Evolutionary conservation across 148 eudicot species (phyloP), one percentile per base, ranked within the genome.

Genomic region (Chenopodium berlandieri): DNA sequence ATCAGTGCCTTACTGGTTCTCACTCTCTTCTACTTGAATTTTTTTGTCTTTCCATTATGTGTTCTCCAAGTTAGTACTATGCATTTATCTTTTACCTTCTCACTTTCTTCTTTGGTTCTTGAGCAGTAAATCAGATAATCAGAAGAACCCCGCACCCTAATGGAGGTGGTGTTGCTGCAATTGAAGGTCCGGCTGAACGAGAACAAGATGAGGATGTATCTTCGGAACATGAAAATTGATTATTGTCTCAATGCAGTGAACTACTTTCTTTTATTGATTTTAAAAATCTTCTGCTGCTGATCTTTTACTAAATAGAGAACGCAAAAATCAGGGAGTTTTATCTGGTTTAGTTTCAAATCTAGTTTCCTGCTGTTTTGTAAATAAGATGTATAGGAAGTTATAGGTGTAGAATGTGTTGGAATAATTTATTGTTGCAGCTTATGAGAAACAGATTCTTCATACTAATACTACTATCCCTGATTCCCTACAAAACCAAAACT

Each of bases 131-230:
- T 58, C 90, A 87, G 76, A 47, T 77, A 52, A 62, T 80, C 27
- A 75, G 83, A 32, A 86, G 80, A 74, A 68, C 87, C 44, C 7
- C 85, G 64, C 89, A 82, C 86, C 92, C 94, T 1, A 78, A 80
- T 64, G 50, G 86, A 67, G 85, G 63, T 40, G 81, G 46, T 14
- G 77, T 82, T 76, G 83, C 85, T 80, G 82, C 86, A 25, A 90
- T 88, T 80, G 89, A 81, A 88, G 92, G 89, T 68, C 88, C 88
- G 68, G 69, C 86, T 8, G 86, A 83, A 31, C 63, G n/a, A 76
- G 83, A 82, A 37, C 70, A 58, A 63, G 80, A 77, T 16, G 86
- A 81, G 52, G 75, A 69, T 71, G 77, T 83, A 37, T 25, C 40
- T 46, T 66, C 75, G 3, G 87, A 81, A 14, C 84, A 73, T 67